Conservation (phyloP, 2,329 filamentous ascomycete genomes). For the Paramyrothecium sp. region DNA sequence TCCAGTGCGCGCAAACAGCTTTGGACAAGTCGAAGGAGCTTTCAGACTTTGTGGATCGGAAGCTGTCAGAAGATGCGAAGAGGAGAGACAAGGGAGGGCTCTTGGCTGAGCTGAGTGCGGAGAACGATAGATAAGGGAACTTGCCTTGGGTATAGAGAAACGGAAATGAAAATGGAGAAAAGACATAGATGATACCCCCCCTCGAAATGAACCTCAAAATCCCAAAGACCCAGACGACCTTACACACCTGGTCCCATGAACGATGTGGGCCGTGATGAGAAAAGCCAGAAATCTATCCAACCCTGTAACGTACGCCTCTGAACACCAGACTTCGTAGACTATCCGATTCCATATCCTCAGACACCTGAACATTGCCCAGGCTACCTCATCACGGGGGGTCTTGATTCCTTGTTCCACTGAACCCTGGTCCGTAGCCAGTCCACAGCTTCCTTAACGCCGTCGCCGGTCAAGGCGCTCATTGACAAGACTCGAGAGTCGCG, state of each 20-base stretch:
- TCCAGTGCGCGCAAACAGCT: conserved; percentile 74
- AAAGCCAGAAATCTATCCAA: neutral
- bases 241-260: too few relatives aligned
- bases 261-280: neutral
- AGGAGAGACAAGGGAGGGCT: conserved; percentile 76
- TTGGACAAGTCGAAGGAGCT: conserved; percentile 79
- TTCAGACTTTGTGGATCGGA: conserved; percentile 69
- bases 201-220: conserved; percentile 2
- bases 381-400: conserved; percentile 91
- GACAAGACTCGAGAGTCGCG: conserved; percentile 89
- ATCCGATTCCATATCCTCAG: neutral
- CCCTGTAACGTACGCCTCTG: neutral
- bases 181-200: conserved; percentile 29
- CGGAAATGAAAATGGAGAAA: conserved; percentile 11
- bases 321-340: neutral
- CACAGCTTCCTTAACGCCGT: conserved; percentile 90
- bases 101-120: conserved; percentile 73
- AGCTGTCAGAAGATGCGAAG: conserved; percentile 75
- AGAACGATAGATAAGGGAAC: conserved; percentile 67
- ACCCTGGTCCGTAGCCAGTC: conserved; percentile 93
- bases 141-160: conserved; percentile 5
- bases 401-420: conserved; percentile 92
- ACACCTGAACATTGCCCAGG: neutral
- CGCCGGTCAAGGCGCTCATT: conserved; percentile 83
- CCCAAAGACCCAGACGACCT: too few relatives aligned